These are phyloP conservation scores for Tylopilus sp. DNA, from an alignment of 1,284 basidiomycete genomes.

Conservation along the genomic window DNA sequence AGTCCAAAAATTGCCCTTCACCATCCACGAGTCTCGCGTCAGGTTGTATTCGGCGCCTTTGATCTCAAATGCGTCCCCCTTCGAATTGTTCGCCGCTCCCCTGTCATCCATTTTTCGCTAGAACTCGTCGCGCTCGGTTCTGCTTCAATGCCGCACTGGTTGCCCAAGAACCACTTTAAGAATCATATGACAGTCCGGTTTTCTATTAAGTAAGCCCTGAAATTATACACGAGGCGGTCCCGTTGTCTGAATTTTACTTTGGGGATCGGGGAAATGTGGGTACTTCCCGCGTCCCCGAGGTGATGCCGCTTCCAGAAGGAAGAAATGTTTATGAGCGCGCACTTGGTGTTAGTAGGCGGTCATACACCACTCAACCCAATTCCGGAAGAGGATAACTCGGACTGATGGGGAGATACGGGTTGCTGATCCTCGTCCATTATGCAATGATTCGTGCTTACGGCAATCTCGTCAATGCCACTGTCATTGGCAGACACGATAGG, in stretches of 20 bases:
- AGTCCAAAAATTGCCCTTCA: slow-evolving; percentile 29
- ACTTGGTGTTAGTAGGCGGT: slow-evolving; percentile 3
- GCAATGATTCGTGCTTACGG: neutral
- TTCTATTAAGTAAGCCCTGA: slow-evolving; percentile 9
- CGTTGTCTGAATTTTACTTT: slow-evolving; percentile 13
- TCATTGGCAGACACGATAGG: neutral
- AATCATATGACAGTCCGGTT: slow-evolving; percentile 13
- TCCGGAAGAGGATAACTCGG: neutral
- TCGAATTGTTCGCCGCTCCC: slow-evolving; percentile 34
- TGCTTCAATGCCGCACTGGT: slow-evolving; percentile 24
- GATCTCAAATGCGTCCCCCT: slow-evolving; percentile 30
- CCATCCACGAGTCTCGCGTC: slow-evolving; percentile 37
- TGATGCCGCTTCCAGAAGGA: slow-evolving; percentile 27
- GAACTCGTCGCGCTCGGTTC: slow-evolving; percentile 34
- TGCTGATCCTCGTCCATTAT: neutral
- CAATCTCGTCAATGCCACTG: neutral
- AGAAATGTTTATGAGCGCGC: slow-evolving; percentile 15
- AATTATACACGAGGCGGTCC: slow-evolving; percentile 21
- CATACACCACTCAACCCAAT: slow-evolving; percentile 3
- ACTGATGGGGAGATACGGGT: neutral
- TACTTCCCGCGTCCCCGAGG: slow-evolving; percentile 29
- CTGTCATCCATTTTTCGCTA: slow-evolving; percentile 36
- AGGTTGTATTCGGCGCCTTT: slow-evolving; percentile 35
- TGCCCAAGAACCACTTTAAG: slow-evolving; percentile 8
- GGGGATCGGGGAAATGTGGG: slow-evolving; percentile 20